Percentiles rank a stretch among this genome's conserved stretches.
Conservation (phyloP, 192 early-diverging fungal genomes). For the Piromyces sp. region DNA sequence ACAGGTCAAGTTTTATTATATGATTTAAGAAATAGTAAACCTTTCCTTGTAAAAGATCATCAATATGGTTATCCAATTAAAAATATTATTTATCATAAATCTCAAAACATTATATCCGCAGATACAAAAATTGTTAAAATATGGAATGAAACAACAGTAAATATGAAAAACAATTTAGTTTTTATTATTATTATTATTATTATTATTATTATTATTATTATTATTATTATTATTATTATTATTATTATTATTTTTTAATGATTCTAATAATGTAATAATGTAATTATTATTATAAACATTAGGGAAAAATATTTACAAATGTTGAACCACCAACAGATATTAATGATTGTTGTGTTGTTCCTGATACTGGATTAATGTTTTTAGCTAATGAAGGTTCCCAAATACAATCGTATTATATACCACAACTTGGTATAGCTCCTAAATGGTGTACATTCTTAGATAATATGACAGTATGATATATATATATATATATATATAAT, state of each 20-base stretch:
- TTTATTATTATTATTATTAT: no score
- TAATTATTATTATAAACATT: no score
- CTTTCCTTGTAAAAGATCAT: conserved; percentile 86
- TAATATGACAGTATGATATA: conserved; percentile 69
- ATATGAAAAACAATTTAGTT: conserved; percentile 1
- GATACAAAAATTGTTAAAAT: conserved; percentile 86
- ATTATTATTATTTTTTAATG: no score
- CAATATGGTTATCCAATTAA: conserved; percentile 92
- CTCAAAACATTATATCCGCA: conserved; percentile 65
- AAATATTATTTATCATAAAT: conserved; percentile 58
- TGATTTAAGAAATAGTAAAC: conserved; percentile 71
- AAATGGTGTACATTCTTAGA: conserved; percentile 86
- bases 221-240: no score
- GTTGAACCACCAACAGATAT: conserved; percentile 82
- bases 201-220: no score
- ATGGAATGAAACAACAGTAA: conserved; percentile 61
- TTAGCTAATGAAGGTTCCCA: conserved; percentile 82
- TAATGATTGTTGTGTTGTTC: conserved; percentile 77
- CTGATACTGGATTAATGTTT: conserved; percentile 68
- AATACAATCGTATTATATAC: conserved; percentile 85
- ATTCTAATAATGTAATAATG: no score
- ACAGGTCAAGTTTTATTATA: conserved; percentile 83
- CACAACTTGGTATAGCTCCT: conserved; percentile 79
- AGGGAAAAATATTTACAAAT: conserved; percentile 72
- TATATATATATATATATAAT: background rate